phyloP scores from a whole-genome alignment of 495 filamentous ascomycete species.

The Neurospora cerealis region DNA sequence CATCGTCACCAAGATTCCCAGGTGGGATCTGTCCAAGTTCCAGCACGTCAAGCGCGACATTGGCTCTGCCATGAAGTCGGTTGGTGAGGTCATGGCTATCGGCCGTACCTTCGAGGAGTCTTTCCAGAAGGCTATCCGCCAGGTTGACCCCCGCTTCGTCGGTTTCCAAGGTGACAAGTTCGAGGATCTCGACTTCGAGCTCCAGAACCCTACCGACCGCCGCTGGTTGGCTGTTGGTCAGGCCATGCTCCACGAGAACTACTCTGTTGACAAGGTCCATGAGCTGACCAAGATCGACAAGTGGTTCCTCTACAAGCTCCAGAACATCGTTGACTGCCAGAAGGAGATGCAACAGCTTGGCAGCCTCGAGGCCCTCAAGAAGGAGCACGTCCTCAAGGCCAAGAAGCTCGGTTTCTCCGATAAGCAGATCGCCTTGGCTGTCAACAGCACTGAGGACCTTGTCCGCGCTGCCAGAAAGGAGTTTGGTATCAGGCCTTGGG shows the following conservation, averaged over 20 bases:
- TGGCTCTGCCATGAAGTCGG: constrained; percentile 95
- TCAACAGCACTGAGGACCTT: constrained; percentile 77
- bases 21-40: constrained; percentile 97
- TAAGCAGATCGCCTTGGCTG: constrained; percentile 82
- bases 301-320: constrained; percentile 96
- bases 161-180: constrained; percentile 96
- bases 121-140: constrained; percentile 96
- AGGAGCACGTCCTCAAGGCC: constrained; percentile 75
- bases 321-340: constrained; percentile 88
- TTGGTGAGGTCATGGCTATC: constrained; percentile 98
- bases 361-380: constrained; percentile 73
- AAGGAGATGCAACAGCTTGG: constrained; percentile 81
- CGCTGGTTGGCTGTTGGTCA: constrained; percentile 96
- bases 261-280: constrained; percentile 81
- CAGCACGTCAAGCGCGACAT: constrained; percentile 97
- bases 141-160: constrained; percentile 84
- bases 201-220: constrained; percentile 86
- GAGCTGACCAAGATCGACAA: constrained; percentile 93
- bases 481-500: constrained; percentile 80
- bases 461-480: constrained; percentile 76
- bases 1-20: constrained; percentile 94
- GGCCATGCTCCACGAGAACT: constrained; percentile 93
- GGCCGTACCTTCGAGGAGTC: constrained; percentile 96
- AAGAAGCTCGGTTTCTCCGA: constrained; percentile 99
- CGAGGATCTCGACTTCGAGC: constrained; percentile 80